Base-by-base conservation (phyloP, 75 land plant genomes). In the Adiantum capillusveneris region DNA sequence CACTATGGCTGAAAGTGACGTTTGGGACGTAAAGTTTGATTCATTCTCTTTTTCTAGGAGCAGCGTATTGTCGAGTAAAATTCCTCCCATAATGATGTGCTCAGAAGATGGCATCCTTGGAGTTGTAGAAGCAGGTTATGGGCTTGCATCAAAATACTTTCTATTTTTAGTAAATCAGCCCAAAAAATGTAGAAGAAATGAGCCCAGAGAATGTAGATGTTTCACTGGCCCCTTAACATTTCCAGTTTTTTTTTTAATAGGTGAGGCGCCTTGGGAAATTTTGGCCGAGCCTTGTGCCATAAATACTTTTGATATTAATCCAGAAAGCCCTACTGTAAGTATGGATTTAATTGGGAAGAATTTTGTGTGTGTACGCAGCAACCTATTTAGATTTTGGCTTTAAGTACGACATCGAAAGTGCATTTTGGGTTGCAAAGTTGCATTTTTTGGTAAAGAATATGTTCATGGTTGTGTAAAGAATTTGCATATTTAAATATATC, bases 101-200 rank as follows among this genome's bases (percentile, higher is more conserved):
- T 94, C 96, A 18, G 98, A 94, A 59, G 96, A 90, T 80, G 98
- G 98, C 29, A 72, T 94, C 16, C 80, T 94, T 18, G 85, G 83
- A 52, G 77, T 80, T 27, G 31, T 90, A 37, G 82, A 86, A 62
- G 65, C 79, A 73, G 98, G 98, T 94, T 67, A 31, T 45, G n/a
- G n/a, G n/a, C n/a, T n/a, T n/a, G n/a, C n/a, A n/a, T n/a, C n/a
- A n/a, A n/a, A n/a, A n/a, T n/a, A n/a, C n/a, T n/a, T n/a, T n/a
- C n/a, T n/a, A n/a, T n/a, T n/a, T n/a, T n/a, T n/a, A n/a, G n/a
- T n/a, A n/a, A n/a, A n/a, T n/a, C n/a, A n/a, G n/a, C n/a, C n/a
- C n/a, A n/a, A n/a, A n/a, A n/a, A n/a, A n/a, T n/a, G n/a, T n/a
- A n/a, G n/a, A n/a, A n/a, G n/a, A n/a, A n/a, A n/a, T n/a, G n/a